Evolutionary conservation across 768 basidiomycete genomes (phyloP), one percentile per base, ranked within the genome.

Genomic region (Zangia roseola): DNA sequence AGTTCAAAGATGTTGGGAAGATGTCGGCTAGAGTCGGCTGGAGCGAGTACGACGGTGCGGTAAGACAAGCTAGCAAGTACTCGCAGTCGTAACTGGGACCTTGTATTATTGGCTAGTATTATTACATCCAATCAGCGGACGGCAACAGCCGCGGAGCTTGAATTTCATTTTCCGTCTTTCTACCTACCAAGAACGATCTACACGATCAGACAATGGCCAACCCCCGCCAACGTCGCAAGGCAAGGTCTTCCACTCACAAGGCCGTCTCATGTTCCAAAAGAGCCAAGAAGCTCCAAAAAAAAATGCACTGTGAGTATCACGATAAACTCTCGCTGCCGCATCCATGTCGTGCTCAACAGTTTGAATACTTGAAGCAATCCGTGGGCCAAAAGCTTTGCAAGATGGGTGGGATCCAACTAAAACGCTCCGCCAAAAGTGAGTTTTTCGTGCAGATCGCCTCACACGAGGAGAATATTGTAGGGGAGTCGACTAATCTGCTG

Each of bases 361-460:
- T 16, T 19, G 21, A 40, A 33, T 10, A 37, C 48, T 57, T 50
- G 55, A 68, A 85, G 89, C 86, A 21, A 84, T 97, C 52, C 80
- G 83, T 46, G 93, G 88, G 6, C 92, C 93, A 2, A 84, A 86
- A 63, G 75, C 79, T 10, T 72, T 97, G 53, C 88, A 88, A 63
- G 83, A 88, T 38, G 83, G 84, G 47, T 97, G 94, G 94, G 89
- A 97, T 68, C 82, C 81, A 56, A 73, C 72, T 43, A 91, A 90
- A 71, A 97, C 94, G 10, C 84, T 94, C 16, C 80, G 79, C 54
- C 94, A 97, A 80, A 97, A 97, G 94, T 95, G 61, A 60, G 86
- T 73, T 34, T 17, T n/a, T 25, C 16, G 16, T 13, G 8, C 8
- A 21, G 31, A 41, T 40, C 24, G 45, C 42, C 34, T 36, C 37